Evolutionary conservation across 2,329 filamentous ascomycete species (phyloP).

Genomic region (Penicillium sp.): DNA sequence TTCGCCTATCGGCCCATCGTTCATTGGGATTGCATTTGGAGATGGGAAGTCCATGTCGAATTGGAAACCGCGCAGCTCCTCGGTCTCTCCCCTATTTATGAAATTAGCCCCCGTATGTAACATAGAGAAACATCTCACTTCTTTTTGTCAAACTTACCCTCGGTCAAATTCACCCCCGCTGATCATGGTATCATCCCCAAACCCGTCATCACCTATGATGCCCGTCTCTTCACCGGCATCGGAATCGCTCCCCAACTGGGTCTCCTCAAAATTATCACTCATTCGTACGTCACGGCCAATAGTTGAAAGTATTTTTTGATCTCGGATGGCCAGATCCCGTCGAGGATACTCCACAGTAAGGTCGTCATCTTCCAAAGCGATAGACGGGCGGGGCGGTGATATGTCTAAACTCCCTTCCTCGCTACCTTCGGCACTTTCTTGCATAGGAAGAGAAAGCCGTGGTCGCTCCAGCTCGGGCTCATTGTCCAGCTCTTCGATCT

Average conservation of each 20-base stretch:
- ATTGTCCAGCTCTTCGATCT: slow-evolving; percentile 53
- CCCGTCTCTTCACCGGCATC: slow-evolving; percentile 46
- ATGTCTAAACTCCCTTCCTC: slow-evolving; percentile 47
- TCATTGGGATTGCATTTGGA: slow-evolving; percentile 36
- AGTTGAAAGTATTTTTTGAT: slow-evolving; percentile 45
- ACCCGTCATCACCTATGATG: slow-evolving; percentile 42
- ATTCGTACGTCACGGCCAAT: slow-evolving; percentile 49
- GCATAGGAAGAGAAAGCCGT: slow-evolving; percentile 51
- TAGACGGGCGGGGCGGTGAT: slow-evolving; percentile 44
- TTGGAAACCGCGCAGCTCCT: slow-evolving; percentile 48
- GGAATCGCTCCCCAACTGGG: slow-evolving; percentile 49
- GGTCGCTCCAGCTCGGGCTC: slow-evolving; percentile 51
- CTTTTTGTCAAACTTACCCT: slow-evolving; percentile 35
- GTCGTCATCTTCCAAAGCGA: slow-evolving; percentile 52
- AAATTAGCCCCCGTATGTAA: slow-evolving; percentile 24
- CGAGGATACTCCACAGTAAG: slow-evolving; percentile 51
- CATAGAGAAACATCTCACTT: slow-evolving; percentile 17
- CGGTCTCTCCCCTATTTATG: slow-evolving; percentile 47
- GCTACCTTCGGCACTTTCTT: slow-evolving; percentile 50
- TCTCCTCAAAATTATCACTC: slow-evolving; percentile 57
- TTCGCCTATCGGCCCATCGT: slow-evolving; percentile 37
- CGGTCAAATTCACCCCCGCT: slow-evolving; percentile 45
- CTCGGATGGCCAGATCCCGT: slow-evolving; percentile 44
- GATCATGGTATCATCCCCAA: slow-evolving; percentile 42
- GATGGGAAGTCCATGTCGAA: slow-evolving; percentile 48